Conservation (phyloP, 2,329 filamentous ascomycete species). For the Colletotrichum spaethianum region DNA sequence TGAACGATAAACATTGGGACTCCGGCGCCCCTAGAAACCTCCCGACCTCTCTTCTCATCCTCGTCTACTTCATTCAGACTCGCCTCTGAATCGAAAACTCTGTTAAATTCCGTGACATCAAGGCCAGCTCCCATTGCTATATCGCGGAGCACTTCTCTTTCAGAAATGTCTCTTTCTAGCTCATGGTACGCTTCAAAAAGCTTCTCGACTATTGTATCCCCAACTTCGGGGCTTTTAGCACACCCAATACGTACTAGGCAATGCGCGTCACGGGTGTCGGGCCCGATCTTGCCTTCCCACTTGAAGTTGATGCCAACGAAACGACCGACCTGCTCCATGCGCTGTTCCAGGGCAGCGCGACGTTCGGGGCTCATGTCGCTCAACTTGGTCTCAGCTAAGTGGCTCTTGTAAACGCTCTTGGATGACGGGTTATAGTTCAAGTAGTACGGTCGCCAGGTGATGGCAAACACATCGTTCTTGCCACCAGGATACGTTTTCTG, state of each 20-base stretch:
- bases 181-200: constrained; percentile 50
- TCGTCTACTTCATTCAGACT: constrained; percentile 34
- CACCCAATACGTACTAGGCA: constrained; percentile 48
- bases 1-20: constrained; percentile 44
- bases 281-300: constrained; percentile 50
- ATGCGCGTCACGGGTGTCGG: constrained; percentile 52
- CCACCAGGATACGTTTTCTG: constrained; percentile 56
- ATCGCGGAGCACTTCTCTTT: constrained; percentile 42
- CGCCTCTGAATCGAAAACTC: constrained; percentile 32
- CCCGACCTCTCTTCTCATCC: constrained; percentile 33
- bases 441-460: constrained; percentile 56
- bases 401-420: constrained; percentile 45
- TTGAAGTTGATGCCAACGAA: constrained; percentile 53
- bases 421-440: constrained; percentile 48
- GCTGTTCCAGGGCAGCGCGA: constrained; percentile 46
- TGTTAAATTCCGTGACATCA: constrained; percentile 34
- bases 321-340: constrained; percentile 48
- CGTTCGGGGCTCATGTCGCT: constrained; percentile 46
- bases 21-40: constrained; percentile 24
- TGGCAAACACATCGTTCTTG: constrained; percentile 50
- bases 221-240: constrained; percentile 32
- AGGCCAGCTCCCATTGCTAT: constrained; percentile 45
- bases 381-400: constrained; percentile 45
- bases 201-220: constrained; percentile 45
- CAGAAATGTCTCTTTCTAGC: constrained; percentile 49